Evolutionary conservation across 1,284 basidiomycete species (phyloP), one percentile per base, ranked within the genome.

Genomic region (Apiotrichum montevideense): DNA sequence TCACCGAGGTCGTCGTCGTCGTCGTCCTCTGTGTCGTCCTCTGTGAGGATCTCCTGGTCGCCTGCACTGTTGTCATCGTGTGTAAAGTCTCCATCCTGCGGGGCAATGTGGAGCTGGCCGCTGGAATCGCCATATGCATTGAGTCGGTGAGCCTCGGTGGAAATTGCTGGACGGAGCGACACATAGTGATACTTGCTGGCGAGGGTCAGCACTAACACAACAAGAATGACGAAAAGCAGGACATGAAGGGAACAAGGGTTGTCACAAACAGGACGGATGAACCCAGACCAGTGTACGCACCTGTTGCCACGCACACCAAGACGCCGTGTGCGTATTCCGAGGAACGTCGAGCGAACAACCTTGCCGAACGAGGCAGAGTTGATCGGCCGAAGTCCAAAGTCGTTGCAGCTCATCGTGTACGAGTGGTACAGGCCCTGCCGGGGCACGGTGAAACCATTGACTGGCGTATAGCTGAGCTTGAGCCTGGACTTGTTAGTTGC

Each of bases 281-380:
- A 14, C 21, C 21, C n/a, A 43, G n/a, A 15, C 14, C n/a, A 15
- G 10, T 14, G 34, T 21, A 46, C 53, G 40, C 34, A 70, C 70
- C 65, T 90, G 79, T 93, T 92, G 55, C 91, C 91, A 73, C 91
- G 80, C 56, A 91, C 90, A 57, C 91, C 91, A 57, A 95, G 77
- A 57, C 92, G 85, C 64, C 92, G 82, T 46, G 91, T 95, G 82
- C 91, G 92, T 82, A 96, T 92, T 64, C 87, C 88, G 46, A 90
- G 89, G 79, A 91, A 96, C 75, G 89, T 91, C 56, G 88, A 83
- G 61, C 90, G 82, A 68, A 96, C 92, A 51, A 90, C 90, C 78
- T 96, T 95, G 62, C 91, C 91, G 66, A 95, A 82, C 4, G 90
- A 92, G 60, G 92, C 91, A 44, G 91, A 90, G 79, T 93, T 95